Base-by-base conservation (phyloP, 441 rosid genomes). In the Omphalea diandra region DNA sequence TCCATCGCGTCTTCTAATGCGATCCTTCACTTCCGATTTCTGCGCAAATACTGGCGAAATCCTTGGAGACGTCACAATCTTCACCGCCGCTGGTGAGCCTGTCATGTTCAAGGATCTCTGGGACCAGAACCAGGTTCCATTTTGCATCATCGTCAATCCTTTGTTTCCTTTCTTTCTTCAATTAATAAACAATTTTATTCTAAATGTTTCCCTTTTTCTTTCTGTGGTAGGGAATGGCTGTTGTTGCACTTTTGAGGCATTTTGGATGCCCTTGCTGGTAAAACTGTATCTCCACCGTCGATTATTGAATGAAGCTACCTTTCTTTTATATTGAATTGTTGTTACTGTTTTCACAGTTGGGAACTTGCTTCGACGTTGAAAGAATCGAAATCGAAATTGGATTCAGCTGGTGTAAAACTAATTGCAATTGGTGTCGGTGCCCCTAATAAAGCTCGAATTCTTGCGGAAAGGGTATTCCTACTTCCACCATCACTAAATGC, bases 251-350 rank as follows among this genome's bases (percentile, higher is more conserved):
- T 44, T 72, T 93, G 68, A 83, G 93, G 71, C 97, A 90, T 81
- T 93, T 93, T 73, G 98, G 97, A 59, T 90, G 96, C 73, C 70
- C 75, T 74, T 90, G 91, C 85, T 88, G 96, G 94, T 93, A 84
- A n/a, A n/a, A 56, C 18, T 66, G 43, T 56, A 18, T 57, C 12
- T 9, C 14, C 32, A 1, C 20, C 3, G 0, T 14, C 52, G 46
- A 15, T 53, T 57, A 9, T n/a, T 17, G 8, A 1, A 0, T 0
- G 9, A 1, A 32, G 20, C 47, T 53, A 32, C n/a, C n/a, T n/a
- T n/a, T n/a, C n/a, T n/a, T n/a, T n/a, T 31, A 22, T 7, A 32
- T 35, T 61, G 5, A 56, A 11, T 7, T 18, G 12, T 46, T 46
- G 6, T 22, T 70, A n/a, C 22, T 17, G 22, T 7, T n/a, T n/a